These are phyloP conservation scores for Solanum peruvianum DNA, from an alignment of 257 asterid species.

Conservation along the genomic window DNA sequence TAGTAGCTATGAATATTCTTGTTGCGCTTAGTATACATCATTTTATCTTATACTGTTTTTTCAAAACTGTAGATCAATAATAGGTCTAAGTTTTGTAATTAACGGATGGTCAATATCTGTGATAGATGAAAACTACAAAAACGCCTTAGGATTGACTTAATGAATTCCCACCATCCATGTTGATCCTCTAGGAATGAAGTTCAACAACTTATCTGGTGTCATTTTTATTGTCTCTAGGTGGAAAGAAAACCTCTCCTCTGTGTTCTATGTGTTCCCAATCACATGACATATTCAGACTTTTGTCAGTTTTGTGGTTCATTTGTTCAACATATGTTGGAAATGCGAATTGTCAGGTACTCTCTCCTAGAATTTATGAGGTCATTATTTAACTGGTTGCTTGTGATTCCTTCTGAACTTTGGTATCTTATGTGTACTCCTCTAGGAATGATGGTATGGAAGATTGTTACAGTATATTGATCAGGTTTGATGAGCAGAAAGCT, in stretches of 20 bases:
- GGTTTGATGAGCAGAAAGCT: constrained; percentile 61
- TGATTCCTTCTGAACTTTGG: constrained; percentile 3
- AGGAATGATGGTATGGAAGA: constrained; percentile 86
- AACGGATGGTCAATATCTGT: not conserved
- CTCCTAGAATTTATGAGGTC: not conserved
- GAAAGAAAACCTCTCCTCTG: constrained; percentile 81
- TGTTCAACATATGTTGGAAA: constrained; percentile 74
- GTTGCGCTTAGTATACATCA: not conserved
- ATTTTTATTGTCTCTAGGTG: constrained; percentile 29
- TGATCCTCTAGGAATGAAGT: not conserved
- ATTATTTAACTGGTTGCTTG: not conserved
- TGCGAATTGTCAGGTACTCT: constrained; percentile 81
- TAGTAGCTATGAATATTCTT: not conserved
- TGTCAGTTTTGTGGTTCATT: constrained; percentile 92
- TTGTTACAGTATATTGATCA: constrained; percentile 67
- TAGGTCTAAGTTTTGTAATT: not conserved
- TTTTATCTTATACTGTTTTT: not conserved
- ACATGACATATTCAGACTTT: constrained; percentile 92
- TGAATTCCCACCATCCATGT: not conserved
- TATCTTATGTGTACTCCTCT: constrained; percentile 1
- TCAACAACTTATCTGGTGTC: not conserved
- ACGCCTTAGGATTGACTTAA: not conserved
- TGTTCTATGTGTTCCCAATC: constrained; percentile 89
- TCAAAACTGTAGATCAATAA: not conserved
- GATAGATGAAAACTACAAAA: not conserved